Conservation (phyloP, 1,284 basidiomycete species). For the Crocinoboletus sp. region DNA sequence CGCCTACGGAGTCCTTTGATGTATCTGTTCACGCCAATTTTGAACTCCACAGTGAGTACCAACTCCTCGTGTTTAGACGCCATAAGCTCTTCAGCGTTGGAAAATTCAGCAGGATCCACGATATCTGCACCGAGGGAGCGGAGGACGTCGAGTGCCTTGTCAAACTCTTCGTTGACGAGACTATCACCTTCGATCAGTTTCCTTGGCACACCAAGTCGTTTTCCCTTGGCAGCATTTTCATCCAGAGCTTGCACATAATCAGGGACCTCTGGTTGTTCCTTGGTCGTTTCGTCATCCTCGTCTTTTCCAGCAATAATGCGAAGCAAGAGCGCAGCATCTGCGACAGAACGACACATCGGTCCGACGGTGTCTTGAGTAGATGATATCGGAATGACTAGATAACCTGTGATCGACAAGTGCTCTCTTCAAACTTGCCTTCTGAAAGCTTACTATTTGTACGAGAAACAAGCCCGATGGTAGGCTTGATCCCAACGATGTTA, state of each 20-base stretch:
- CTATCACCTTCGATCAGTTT: slow-evolving; percentile 15
- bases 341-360: slow-evolving; percentile 43
- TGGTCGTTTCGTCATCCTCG: slow-evolving; percentile 41
- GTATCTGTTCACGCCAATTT: slow-evolving; percentile 31
- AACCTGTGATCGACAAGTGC: no score
- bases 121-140: slow-evolving; percentile 38
- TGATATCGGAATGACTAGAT: slow-evolving; percentile 48
- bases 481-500: slow-evolving; percentile 41
- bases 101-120: slow-evolving; percentile 41
- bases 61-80: slow-evolving; percentile 30
- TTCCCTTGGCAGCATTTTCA: slow-evolving; percentile 35
- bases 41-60: slow-evolving; percentile 40
- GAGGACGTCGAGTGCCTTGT: slow-evolving; percentile 37
- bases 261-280: slow-evolving; percentile 39
- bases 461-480: slow-evolving; percentile 42
- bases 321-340: slow-evolving; percentile 43
- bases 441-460: slow-evolving; percentile 41
- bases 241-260: slow-evolving; percentile 39
- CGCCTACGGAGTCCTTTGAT: slow-evolving; percentile 21
- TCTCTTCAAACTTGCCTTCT: neutral
- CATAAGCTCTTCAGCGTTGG: slow-evolving; percentile 33
- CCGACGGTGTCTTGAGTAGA: slow-evolving; percentile 49
- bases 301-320: slow-evolving; percentile 44
- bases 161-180: slow-evolving; percentile 30
- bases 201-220: slow-evolving; percentile 41